Percentiles rank a stretch among this genome's conserved stretches.
These are phyloP conservation scores for Tricholoma terreum DNA, from an alignment of 768 basidiomycete genomes.

Conservation along the genomic window DNA sequence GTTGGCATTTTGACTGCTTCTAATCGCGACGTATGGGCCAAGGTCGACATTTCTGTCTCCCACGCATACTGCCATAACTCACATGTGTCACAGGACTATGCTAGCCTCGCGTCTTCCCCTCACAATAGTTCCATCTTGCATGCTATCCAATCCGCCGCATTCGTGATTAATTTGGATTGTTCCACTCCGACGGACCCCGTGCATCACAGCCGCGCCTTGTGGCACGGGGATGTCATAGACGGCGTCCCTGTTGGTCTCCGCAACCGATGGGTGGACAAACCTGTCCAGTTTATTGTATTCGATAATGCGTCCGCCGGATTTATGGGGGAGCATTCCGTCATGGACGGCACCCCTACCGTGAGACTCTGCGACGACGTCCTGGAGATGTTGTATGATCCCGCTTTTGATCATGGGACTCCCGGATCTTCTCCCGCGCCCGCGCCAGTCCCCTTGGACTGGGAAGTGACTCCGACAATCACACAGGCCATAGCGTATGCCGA, in stretches of 20 bases:
- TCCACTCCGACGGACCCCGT: constrained; percentile 48
- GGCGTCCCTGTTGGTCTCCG: constrained; percentile 54
- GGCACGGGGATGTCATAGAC: constrained; percentile 72
- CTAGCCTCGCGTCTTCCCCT: constrained; percentile 52
- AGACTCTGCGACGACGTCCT: constrained; percentile 71
- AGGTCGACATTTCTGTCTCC: constrained; percentile 40
- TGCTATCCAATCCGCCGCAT: constrained; percentile 81
- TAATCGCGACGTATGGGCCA: constrained; percentile 87
- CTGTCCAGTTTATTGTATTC: constrained; percentile 80
- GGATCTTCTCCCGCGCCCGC: constrained; percentile 16
- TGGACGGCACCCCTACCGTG: constrained; percentile 85
- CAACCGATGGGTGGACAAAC: constrained; percentile 90
- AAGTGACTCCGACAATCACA: constrained; percentile 44
- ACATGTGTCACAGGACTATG: constrained; percentile 51
- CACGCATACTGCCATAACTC: background rate
- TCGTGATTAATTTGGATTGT: constrained; percentile 78
- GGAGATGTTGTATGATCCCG: constrained; percentile 50
- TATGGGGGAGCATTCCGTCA: constrained; percentile 91
- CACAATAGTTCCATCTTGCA: constrained; percentile 64
- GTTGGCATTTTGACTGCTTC: constrained; percentile 77
- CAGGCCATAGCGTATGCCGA: constrained; percentile 58
- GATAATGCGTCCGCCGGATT: constrained; percentile 80
- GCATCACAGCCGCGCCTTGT: constrained; percentile 67
- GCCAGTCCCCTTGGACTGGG: constrained; percentile 62
- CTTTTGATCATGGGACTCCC: constrained; percentile 61